Evolutionary conservation across 306 rosid species (phyloP), one percentile per base, ranked within the genome.

Genomic region (Glycyrrhiza uralensis): DNA sequence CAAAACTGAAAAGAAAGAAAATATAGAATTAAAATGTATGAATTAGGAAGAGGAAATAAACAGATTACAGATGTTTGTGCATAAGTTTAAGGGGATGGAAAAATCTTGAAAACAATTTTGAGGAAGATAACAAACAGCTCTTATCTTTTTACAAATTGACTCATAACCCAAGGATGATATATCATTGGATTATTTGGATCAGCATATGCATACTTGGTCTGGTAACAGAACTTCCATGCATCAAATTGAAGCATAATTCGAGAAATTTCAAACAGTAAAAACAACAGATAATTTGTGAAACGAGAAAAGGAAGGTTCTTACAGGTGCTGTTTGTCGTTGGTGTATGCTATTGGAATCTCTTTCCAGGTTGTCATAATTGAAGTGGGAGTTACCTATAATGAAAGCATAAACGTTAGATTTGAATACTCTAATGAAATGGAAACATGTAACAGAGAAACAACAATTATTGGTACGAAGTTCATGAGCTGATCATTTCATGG

Each of bases 361-460:
- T 69, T 78, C 88, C 60, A 71, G 28, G 80, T 39, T 74, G 65
- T 80, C 81, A 81, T 79, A 71, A 75, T 70, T 61, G 75, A 70
- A 84, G 63, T 65, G 75, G 15, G 85, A 81, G 55, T 82, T 81
- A 55, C 89, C 96, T 92, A 57, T 49, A 64, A 32, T 4, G 50
- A 63, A 55, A 78, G 69, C 39, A 75, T 36, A 76, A 72, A 46
- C 47, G 44, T 55, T 33, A 75, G 29, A 46, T 59, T 45, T 10
- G 13, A 55, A 35, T 26, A 19, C 30, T 56, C 28, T 15, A 11
- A 61, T 18, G 63, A 13, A 50, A 65, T 0, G 46, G 18, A 72
- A 78, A 73, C 74, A 71, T 63, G 45, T 7, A 26, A 62, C 14
- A 8, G 20, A 22, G 35, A 78, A 71, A 28, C 44, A 78, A 70